Percentiles rank a stretch among this genome's conserved stretches.
These are phyloP conservation scores for Tetrapisispora namnaoensis DNA, from an alignment of 805 yeast genomes.

Conservation along the genomic window DNA sequence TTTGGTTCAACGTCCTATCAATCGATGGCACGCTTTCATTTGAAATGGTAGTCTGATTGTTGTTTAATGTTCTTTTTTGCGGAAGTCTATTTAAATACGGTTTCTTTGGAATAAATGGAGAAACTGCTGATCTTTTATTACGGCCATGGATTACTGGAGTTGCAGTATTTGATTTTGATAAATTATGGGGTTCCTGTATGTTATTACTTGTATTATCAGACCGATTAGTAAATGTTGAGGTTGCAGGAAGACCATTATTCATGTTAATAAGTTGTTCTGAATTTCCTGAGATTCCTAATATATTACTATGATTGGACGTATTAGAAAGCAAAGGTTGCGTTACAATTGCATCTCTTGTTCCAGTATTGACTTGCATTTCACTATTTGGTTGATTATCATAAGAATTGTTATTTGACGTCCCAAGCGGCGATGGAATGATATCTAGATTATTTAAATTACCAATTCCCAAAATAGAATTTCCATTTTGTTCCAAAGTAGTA, in stretches of 20 bases:
- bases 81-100: slow-evolving; percentile 21
- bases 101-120: slow-evolving; percentile 28
- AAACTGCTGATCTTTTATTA: slow-evolving; percentile 9
- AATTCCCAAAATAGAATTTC: neutral
- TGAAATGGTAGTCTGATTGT: neutral
- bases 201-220: neutral
- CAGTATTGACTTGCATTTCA: neutral
- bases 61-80: slow-evolving; percentile 16
- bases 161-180: neutral
- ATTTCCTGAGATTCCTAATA: slow-evolving; percentile 5
- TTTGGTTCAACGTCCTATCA: neutral
- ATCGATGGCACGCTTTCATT: neutral
- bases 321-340: neutral
- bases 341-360: neutral
- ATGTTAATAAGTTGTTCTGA: neutral
- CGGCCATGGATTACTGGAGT: neutral
- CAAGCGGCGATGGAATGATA: neutral
- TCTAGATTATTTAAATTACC: neutral
- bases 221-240: neutral
- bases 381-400: neutral
- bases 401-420: neutral
- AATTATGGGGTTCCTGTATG: neutral
- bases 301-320: neutral
- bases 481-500: neutral
- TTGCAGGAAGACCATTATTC: neutral